Evolutionary conservation across 2,329 filamentous ascomycete species (phyloP).

Genomic region (Passalora sequoiae): DNA sequence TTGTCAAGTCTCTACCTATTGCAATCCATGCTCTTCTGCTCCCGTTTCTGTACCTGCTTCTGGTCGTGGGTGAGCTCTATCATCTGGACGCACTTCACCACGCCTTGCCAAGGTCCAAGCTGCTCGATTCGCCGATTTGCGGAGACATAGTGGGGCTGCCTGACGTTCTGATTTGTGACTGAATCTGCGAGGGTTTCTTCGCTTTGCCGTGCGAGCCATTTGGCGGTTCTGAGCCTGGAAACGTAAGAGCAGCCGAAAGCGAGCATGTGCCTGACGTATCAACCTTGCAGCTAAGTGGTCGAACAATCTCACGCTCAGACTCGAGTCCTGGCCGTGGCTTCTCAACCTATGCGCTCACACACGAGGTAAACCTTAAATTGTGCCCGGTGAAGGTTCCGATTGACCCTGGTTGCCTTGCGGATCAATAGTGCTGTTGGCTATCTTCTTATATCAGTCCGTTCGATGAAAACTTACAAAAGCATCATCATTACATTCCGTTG

Average conservation of each 20-base stretch:
- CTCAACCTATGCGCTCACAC: constrained; percentile 8
- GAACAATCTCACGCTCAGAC: neutral
- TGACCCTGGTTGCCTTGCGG: too few species aligned
- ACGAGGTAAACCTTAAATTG: neutral
- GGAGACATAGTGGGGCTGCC: constrained; percentile 4
- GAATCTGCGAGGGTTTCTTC: neutral
- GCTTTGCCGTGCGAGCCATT: constrained; percentile 1
- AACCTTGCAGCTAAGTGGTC: constrained; percentile 1
- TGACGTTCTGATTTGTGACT: constrained; percentile 1
- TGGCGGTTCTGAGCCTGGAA: neutral
- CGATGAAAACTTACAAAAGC: neutral
- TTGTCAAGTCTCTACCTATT: neutral
- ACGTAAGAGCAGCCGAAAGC: constrained; percentile 6
- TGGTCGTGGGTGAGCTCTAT: neutral
- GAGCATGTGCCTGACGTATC: constrained; percentile 1
- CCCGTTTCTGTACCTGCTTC: neutral
- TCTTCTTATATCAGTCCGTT: too few species aligned
- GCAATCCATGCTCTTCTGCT: neutral
- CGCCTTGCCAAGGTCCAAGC: neutral
- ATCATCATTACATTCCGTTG: constrained; percentile 5
- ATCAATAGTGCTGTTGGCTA: too few species aligned
- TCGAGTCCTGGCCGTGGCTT: constrained; percentile 3
- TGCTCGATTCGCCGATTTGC: constrained; percentile 1
- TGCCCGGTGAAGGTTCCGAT: constrained; percentile 4
- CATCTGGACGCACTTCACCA: neutral